A percentile compares a stretch with the other conserved stretches of the same genome.
phyloP scores from a whole-genome alignment of 2,329 filamentous ascomycete species.

The Microdochium paspali region DNA sequence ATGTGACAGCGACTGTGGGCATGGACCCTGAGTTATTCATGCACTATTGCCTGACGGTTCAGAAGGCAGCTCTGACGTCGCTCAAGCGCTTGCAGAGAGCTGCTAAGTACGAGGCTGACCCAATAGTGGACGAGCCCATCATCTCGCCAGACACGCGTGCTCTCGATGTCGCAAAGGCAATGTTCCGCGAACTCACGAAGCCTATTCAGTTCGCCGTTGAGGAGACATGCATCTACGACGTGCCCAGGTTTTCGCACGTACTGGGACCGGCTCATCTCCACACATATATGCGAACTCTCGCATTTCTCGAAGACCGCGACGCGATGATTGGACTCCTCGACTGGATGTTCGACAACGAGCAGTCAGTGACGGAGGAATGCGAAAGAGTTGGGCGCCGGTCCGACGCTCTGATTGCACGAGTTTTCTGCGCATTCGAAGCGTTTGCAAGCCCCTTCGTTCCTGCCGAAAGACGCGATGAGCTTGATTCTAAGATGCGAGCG shows the following conservation, averaged over 20 bases:
- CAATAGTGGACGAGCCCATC: not conserved
- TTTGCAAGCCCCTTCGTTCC: conserved; percentile 34
- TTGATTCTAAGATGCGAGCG: conserved; percentile 10
- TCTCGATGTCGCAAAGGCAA: not conserved
- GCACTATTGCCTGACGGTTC: conserved; percentile 21
- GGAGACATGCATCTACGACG: conserved; percentile 9
- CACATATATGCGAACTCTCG: conserved; percentile 54
- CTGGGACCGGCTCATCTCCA: conserved; percentile 40
- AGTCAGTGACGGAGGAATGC: conserved; percentile 23
- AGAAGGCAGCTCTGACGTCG: conserved; percentile 16
- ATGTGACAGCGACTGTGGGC: conserved; percentile 17
- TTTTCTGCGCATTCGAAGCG: conserved; percentile 36
- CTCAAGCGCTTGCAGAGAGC: conserved; percentile 4
- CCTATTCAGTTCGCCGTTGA: conserved; percentile 8
- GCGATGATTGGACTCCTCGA: conserved; percentile 46
- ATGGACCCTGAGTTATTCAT: conserved; percentile 24
- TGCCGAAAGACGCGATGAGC: conserved; percentile 8
- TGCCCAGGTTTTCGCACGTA: conserved; percentile 24
- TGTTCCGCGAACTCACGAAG: conserved; percentile 15
- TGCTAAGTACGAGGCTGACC: not conserved
- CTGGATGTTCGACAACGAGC: conserved; percentile 46
- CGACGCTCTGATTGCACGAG: conserved; percentile 18
- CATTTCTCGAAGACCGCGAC: conserved; percentile 46
- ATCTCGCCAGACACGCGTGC: not conserved
- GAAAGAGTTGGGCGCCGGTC: conserved; percentile 17